Conservation (phyloP, 495 filamentous ascomycete genomes). For the Penicillium malachiteum region DNA sequence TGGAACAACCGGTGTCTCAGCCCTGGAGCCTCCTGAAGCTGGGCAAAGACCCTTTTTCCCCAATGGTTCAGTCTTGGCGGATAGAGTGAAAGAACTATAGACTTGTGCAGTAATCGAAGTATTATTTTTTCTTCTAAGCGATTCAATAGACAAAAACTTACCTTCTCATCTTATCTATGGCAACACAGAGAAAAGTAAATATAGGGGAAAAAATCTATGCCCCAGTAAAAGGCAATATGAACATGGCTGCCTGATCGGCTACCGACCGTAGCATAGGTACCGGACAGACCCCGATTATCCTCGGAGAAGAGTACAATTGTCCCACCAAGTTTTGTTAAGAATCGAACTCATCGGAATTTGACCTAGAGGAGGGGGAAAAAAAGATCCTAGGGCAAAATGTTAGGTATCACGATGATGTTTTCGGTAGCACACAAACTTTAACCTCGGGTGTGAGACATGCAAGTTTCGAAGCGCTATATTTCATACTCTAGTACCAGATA, state of each 20-base stretch:
- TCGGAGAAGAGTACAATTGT: constrained; percentile 4
- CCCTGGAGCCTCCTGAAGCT: not conserved
- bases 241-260: not conserved
- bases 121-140: not conserved
- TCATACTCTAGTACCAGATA: constrained; percentile 9
- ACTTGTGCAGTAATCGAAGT: not conserved
- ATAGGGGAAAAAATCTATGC: not conserved
- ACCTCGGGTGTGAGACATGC: constrained; percentile 5
- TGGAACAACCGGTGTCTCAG: not conserved
- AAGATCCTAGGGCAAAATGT: not conserved
- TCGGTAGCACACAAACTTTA: constrained; percentile 1
- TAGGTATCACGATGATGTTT: not conserved
- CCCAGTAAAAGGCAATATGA: not conserved
- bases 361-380: not conserved
- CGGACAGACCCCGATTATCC: not conserved
- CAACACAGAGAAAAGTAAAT: not conserved
- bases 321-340: constrained; percentile 17
- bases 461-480: constrained; percentile 15
- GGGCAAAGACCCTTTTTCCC: not conserved
- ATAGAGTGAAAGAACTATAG: too few species aligned
- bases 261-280: not conserved
- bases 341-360: constrained; percentile 14
- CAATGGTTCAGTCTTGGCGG: not conserved
- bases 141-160: not conserved
- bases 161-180: not conserved